A percentile compares a stretch with the other conserved stretches of the same genome.
These are phyloP conservation scores for Claviceps paspali DNA, from an alignment of 2,329 filamentous ascomycete species.

Conservation along the genomic window DNA sequence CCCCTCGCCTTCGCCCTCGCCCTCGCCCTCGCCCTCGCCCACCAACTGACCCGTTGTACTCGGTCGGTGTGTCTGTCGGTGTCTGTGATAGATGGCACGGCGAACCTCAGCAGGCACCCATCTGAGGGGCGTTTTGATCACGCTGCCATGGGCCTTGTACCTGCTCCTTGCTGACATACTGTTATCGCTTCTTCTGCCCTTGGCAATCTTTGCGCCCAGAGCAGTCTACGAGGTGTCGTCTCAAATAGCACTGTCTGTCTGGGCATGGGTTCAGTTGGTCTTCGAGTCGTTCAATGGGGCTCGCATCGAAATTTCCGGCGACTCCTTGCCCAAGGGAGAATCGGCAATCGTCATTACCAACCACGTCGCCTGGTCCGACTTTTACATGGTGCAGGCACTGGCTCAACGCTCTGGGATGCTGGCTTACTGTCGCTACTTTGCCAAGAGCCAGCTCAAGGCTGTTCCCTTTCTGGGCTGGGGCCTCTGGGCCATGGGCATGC, in stretches of 20 bases:
- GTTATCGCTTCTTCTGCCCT: constrained; percentile 31
- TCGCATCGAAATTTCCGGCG: constrained; percentile 36
- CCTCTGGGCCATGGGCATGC: constrained; percentile 50
- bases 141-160: constrained; percentile 36
- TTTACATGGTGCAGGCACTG: constrained; percentile 47
- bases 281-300: constrained; percentile 40
- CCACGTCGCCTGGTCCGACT: constrained; percentile 46
- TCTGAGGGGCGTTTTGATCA: constrained; percentile 27
- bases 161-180: constrained; percentile 35
- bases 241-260: constrained; percentile 35
- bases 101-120: constrained; percentile 15
- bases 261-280: constrained; percentile 41
- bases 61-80: not conserved
- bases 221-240: constrained; percentile 40
- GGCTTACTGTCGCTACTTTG: constrained; percentile 45
- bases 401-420: constrained; percentile 41
- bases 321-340: constrained; percentile 34
- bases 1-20: not conserved
- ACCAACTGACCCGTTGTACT: not conserved
- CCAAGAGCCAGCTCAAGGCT: constrained; percentile 41
- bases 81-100: constrained; percentile 7
- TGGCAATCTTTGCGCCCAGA: constrained; percentile 31
- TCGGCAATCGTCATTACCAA: constrained; percentile 45
- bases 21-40: too few species aligned
- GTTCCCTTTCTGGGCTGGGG: constrained; percentile 50